Percentiles rank a stretch among this genome's conserved stretches.
Evolutionary conservation across 228 moss, liverwort and hornwort genomes (phyloP).

Genomic region (Sphagnum fallax): DNA sequence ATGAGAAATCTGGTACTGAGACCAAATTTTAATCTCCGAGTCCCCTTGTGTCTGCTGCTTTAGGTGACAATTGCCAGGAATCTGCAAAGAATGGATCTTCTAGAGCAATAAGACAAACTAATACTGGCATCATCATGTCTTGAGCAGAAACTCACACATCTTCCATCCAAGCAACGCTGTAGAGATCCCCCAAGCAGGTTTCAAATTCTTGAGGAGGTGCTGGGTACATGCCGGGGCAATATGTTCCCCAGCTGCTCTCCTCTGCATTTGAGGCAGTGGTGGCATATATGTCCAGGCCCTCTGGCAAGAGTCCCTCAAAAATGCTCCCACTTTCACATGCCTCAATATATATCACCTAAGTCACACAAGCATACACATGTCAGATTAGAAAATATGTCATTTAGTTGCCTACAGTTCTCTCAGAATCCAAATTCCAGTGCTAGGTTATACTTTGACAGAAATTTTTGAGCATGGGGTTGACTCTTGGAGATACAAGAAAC

Average conservation of each 20-base stretch:
- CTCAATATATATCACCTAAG: constrained; percentile 88
- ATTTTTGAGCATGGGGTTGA: too few relatives aligned
- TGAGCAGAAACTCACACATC: constrained; percentile 44
- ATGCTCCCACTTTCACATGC: constrained; percentile 99
- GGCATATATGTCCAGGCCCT: constrained; percentile 79
- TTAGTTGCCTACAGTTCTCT: neutral
- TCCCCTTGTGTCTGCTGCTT: too few relatives aligned
- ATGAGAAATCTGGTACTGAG: too few relatives aligned
- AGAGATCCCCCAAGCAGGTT: constrained; percentile 98
- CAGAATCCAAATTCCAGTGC: too few relatives aligned
- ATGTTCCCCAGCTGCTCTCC: constrained; percentile 99
- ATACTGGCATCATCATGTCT: too few relatives aligned
- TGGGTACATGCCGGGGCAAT: constrained; percentile 92
- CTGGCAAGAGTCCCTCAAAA: constrained; percentile 85
- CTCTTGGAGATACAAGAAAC: too few relatives aligned
- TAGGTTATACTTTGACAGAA: too few relatives aligned
- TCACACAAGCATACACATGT: neutral
- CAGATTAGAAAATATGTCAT: neutral
- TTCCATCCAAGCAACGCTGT: constrained; percentile 99
- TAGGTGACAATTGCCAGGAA: too few relatives aligned
- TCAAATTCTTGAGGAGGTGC: constrained; percentile 77
- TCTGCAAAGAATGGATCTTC: too few relatives aligned
- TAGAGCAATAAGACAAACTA: too few relatives aligned
- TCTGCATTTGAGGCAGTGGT: constrained; percentile 92
- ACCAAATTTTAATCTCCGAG: too few relatives aligned